Conservation (phyloP, 176 grass and related monocot species). For the Eragrostis nindensis region DNA sequence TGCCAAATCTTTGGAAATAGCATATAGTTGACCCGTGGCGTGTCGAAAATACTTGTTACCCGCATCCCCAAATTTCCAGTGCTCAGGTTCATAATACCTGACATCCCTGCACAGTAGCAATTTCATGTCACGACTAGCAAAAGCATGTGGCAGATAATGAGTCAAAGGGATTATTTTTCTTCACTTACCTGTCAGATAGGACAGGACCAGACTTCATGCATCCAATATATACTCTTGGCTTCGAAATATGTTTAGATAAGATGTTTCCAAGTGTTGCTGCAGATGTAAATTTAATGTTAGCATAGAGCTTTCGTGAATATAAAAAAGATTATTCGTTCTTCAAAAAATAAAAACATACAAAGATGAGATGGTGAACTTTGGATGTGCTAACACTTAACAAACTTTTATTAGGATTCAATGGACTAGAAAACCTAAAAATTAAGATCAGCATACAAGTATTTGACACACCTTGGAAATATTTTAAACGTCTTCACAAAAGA, state of each 20-base stretch:
- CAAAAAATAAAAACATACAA: neutral
- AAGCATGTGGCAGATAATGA: neutral
- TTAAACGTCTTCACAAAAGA: neutral
- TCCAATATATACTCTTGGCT: conserved; percentile 84
- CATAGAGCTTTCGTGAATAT: neutral
- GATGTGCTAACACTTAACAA: neutral
- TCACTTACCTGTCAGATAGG: conserved; percentile 72
- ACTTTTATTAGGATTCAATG: neutral
- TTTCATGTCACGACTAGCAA: conserved; percentile 17
- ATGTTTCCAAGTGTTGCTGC: conserved; percentile 81
- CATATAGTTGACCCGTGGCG: conserved; percentile 90
- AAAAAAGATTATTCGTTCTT: no score
- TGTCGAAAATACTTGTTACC: conserved; percentile 92
- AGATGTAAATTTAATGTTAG: conserved; percentile 36
- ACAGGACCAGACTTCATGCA: conserved; percentile 98
- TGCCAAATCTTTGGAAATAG: conserved; percentile 91
- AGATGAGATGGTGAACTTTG: neutral
- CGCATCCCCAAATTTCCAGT: conserved; percentile 90
- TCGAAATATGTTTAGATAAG: conserved; percentile 70
- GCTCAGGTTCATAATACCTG: conserved; percentile 89
- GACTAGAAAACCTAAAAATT: neutral
- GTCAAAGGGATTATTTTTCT: neutral
- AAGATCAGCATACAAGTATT: neutral
- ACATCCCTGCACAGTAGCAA: conserved; percentile 53
- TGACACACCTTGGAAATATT: neutral